Base-by-base conservation (phyloP, 192 early-diverging fungal genomes). In the Diversispora epigaea region DNA sequence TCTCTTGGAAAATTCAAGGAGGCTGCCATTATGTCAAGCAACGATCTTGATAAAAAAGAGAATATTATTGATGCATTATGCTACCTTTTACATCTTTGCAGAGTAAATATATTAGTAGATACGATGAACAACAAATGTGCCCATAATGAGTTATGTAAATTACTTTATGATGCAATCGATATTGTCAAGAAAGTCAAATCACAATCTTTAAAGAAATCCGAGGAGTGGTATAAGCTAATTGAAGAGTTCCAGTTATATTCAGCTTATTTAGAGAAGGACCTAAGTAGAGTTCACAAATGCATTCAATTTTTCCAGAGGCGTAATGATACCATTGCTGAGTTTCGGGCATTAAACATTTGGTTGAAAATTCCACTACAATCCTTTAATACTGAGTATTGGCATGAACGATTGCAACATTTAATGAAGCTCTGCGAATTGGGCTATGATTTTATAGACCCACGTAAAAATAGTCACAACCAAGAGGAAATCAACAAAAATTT, bases 211-310 rank as follows among this genome's bases (percentile, higher is more conserved):
- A 55, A 70, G 7, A 54, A n/a, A 0, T 54, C 55, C 46, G 0
- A 39, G 2, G 21, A 12, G 9, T 72, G 41, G 70, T 7, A 43
- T 6, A 44, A 0, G 6, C 39, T 58, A 43, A 9, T 45, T 9
- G 15, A 72, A 72, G 54, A 72, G 17, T n/a, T 72, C 39, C 56
- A 57, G 8, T 45, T 72, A 45, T 72, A 72, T 22, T 19, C 3
- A 58, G 70, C 70, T 57, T 72, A 22, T 57, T 72, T 60, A 10
- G 40, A 72, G 41, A 21, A n/a, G 4, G 41, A 60, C 14, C 70
- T 72, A 17, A 17, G 21, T 45, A 6, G 12, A 25, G 8, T 72
- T 12, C 11, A 45, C 14, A 12, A 72, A 5, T 68, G 11, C n/a
- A 3, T 44, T 14, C 49, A 56, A 56, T 58, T 58, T 11, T 57